Evolutionary conservation across 2,329 filamentous ascomycete genomes (phyloP), one percentile per base, ranked within the genome.

Genomic region (Trichoderma gracile): DNA sequence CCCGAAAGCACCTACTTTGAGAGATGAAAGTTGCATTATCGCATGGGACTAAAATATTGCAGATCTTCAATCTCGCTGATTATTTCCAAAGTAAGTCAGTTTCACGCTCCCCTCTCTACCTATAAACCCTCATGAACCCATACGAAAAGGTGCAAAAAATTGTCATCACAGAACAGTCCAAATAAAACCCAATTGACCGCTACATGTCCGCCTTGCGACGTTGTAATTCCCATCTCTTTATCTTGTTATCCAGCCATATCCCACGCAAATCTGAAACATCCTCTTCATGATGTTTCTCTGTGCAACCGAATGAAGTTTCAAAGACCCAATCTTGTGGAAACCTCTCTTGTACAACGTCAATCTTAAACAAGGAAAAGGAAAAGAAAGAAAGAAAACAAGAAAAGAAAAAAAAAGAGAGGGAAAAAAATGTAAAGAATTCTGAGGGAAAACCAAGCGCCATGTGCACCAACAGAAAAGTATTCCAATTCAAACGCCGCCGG

Each of bases 201-300:
- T 23, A 38, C 33, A 43, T 55, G 55, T 12, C 45, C 57, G 64
- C 64, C 64, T 65, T 65, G 64, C 64, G 64, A 63, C 64, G 64
- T 53, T 17, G 17, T 50, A 19, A 63, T 43, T 8, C 45, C 45
- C 46, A 52, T 27, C 50, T 65, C 58, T 63, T 47, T 63, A 54
- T 62, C 38, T 38, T 27, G 33, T 19, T n/a, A 30, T 38, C 30
- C 43, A 46, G 33, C 17, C 15, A 4, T 46, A 33, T 14, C 33
- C 10, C 33, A 3, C 2, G 33, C 1, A 38, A 38, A 38, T 4
- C 12, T 9, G 10, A 59, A 19, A 30, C 19, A 15, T 27, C 30
- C 17, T 40, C 15, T 7, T n/a, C 33, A 38, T 23, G 8, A 3
- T 23, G n/a, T 12, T 19, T 45, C 25, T 2, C 23, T 19, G 8